Evolutionary conservation across 352 stramenopile species (phyloP), one percentile per base, ranked within the genome.

Genomic region (Globisporangium uncinulatum): DNA sequence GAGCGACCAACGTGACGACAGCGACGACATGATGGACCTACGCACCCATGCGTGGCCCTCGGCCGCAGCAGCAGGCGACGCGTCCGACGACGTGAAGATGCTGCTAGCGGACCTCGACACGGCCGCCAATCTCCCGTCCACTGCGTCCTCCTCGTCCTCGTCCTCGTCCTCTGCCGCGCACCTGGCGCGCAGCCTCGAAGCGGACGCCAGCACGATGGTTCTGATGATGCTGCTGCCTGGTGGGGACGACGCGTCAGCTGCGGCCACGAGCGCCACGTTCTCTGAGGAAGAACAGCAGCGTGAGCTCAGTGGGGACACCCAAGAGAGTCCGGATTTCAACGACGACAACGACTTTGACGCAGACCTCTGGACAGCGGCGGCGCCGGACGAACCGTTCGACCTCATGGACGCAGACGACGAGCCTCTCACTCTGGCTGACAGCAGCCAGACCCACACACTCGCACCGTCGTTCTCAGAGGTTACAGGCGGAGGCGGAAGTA

Each of bases 201-300:
- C 46, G n/a, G 57, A 63, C 31, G 50, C 49, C 15, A 63, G 32
- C 21, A 37, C 57, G 21, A 63, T 63, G 34, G 57, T 57, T 3
- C 44, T 57, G 41, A 53, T 63, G 57, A 63, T 57, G 57, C 41
- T 63, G 50, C 57, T 54, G 21, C 49, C 50, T 13, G 20, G 34
- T 34, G 46, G 47, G 19, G 34, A 43, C 45, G 54, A 20, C 9
- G 31, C 20, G 19, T 34, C 53, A 1, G 32, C 19, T 13, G 42
- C 32, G 15, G 15, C 45, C n/a, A 17, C 20, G 1, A 14, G 36
- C 6, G 37, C 56, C 17, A 42, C 55, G 24, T 42, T 44, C 24
- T 61, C 56, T 8, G 56, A 61, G 56, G 56, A 61, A 14, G 56
- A 61, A 14, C 56, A 61, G n/a, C 56, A 61, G 56, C 56, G 48